These are phyloP conservation scores for Mycena epipterygia DNA, from an alignment of 768 basidiomycete species.

Conservation along the genomic window DNA sequence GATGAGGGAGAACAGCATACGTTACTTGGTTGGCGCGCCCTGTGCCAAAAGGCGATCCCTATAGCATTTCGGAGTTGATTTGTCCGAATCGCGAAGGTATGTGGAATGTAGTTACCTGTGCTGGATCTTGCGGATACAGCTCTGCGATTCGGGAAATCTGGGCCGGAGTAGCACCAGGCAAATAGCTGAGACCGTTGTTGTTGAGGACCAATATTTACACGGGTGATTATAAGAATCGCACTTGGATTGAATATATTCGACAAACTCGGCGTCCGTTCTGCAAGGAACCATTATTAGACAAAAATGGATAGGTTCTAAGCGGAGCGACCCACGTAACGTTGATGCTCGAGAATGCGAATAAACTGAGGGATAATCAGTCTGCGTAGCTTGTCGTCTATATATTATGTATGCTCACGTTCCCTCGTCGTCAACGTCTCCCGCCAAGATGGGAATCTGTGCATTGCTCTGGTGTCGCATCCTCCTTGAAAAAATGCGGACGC, in stretches of 20 bases:
- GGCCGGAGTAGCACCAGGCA: background rate
- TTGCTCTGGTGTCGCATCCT: background rate
- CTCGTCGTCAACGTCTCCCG: slow-evolving; percentile 58
- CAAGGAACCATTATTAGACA: background rate
- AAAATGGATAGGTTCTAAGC: no score
- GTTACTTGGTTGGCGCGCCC: slow-evolving; percentile 16
- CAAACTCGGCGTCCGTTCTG: slow-evolving; percentile 13
- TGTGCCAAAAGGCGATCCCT: slow-evolving; percentile 32
- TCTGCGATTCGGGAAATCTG: background rate
- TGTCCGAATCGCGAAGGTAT: background rate
- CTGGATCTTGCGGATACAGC: slow-evolving; percentile 9
- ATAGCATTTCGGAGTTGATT: background rate
- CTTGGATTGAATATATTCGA: slow-evolving; percentile 25
- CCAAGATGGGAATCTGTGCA: slow-evolving; percentile 42
- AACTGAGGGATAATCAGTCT: background rate
- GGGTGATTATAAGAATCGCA: background rate
- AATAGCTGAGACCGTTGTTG: background rate
- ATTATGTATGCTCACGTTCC: slow-evolving; percentile 51
- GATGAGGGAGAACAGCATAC: background rate
- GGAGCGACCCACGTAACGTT: slow-evolving; percentile 21
- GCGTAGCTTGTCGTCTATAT: background rate
- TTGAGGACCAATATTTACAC: background rate
- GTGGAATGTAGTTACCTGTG: background rate
- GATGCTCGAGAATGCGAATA: background rate
- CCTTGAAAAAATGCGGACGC: slow-evolving; percentile 26